Percentiles rank a stretch among this genome's conserved stretches.
Evolutionary conservation across 2,329 filamentous ascomycete species (phyloP).

Genomic region (Trichoderma polysporum): DNA sequence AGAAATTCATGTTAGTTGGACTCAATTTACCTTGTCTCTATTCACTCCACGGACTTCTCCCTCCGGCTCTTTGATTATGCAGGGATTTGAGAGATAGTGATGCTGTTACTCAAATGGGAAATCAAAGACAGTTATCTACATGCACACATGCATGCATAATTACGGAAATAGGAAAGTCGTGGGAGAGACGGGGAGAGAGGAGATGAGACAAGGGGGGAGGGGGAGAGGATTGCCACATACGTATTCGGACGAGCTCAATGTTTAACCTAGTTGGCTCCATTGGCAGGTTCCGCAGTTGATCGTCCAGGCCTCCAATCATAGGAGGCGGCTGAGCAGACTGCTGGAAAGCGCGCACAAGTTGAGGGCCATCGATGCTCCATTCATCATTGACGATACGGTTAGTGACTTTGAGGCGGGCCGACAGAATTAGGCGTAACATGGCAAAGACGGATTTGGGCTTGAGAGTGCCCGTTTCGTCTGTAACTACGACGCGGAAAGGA

Average conservation of each 20-base stretch:
- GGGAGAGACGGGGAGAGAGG: neutral
- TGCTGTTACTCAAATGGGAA: neutral
- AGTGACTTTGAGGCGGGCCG: conserved; percentile 32
- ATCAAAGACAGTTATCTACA: neutral
- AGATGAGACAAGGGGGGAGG: neutral
- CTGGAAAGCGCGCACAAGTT: conserved; percentile 29
- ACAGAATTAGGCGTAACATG: conserved; percentile 32
- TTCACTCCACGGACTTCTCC: neutral
- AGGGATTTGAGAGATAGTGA: neutral
- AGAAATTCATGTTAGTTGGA: neutral
- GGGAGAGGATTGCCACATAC: conserved; percentile 37
- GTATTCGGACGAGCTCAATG: conserved; percentile 48
- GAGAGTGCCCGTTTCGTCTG: conserved; percentile 29
- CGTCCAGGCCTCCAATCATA: conserved; percentile 31
- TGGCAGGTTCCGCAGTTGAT: conserved; percentile 43
- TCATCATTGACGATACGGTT: conserved; percentile 35
- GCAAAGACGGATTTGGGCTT: conserved; percentile 31
- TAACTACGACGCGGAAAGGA: conserved; percentile 28
- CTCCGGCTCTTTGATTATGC: neutral
- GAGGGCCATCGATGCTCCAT: conserved; percentile 30
- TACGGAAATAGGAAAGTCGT: neutral
- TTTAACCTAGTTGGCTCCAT: conserved; percentile 45
- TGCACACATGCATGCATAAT: neutral
- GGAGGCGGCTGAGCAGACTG: conserved; percentile 24
- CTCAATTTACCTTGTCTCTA: neutral